Conservation (phyloP, 2,329 filamentous ascomycete species). For the Coniosporium uncinatum region DNA sequence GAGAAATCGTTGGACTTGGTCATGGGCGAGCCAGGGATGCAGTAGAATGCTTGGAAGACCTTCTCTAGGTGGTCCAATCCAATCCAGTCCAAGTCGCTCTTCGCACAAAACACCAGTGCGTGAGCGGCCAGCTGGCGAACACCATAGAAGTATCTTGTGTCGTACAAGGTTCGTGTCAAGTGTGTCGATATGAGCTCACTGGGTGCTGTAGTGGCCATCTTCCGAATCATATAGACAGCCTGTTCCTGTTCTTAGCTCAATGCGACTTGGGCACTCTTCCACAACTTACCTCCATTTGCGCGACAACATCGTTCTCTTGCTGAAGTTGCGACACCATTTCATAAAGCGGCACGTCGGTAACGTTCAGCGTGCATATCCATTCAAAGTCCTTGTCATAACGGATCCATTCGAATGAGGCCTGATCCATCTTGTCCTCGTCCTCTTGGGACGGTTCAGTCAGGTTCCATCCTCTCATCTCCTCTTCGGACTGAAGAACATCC, state of each 20-base stretch:
- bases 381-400: constrained; percentile 97
- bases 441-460: constrained; percentile 87
- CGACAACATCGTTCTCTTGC: constrained; percentile 94
- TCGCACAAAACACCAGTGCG: constrained; percentile 72
- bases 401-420: constrained; percentile 98
- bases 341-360: constrained; percentile 67
- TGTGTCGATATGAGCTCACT: constrained; percentile 86
- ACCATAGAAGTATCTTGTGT: constrained; percentile 88
- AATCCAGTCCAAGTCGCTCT: constrained; percentile 65
- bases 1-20: constrained; percentile 88
- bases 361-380: constrained; percentile 84
- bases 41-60: constrained; percentile 85
- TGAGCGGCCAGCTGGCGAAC: constrained; percentile 83
- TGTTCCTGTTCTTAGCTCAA: too few species aligned
- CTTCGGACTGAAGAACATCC: constrained; percentile 78
- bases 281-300: constrained; percentile 59
- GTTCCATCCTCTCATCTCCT: constrained; percentile 80
- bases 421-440: constrained; percentile 86
- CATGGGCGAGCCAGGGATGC: constrained; percentile 67
- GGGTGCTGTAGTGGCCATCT: too few species aligned
- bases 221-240: too few species aligned
- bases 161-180: constrained; percentile 83
- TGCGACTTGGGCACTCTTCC: too few species aligned
- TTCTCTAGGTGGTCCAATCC: constrained; percentile 81
- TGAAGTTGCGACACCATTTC: constrained; percentile 98